Conservation (phyloP, 805 yeast genomes). For the Priceomyces fermenticarens region DNA sequence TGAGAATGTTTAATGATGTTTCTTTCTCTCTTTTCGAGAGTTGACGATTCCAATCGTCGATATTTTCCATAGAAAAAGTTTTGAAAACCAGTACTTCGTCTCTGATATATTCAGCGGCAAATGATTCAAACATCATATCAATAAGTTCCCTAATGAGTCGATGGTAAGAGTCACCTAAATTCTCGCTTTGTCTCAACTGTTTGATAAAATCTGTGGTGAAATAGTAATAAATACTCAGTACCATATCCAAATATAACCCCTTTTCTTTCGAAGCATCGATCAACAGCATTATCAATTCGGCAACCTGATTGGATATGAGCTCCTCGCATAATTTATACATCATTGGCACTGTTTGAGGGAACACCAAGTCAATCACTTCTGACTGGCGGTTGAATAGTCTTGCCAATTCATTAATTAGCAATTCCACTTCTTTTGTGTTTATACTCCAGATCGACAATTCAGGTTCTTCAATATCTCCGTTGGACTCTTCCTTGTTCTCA, state of each 20-base stretch:
- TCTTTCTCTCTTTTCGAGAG: slow-evolving; percentile 45
- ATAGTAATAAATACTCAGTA: slow-evolving; percentile 39
- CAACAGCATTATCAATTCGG: slow-evolving; percentile 27
- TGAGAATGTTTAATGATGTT: slow-evolving; percentile 45
- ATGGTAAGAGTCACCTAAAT: slow-evolving; percentile 36
- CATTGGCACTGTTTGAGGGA: slow-evolving; percentile 45
- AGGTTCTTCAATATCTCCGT: background rate
- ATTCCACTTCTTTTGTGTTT: slow-evolving; percentile 16
- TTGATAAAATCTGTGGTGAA: slow-evolving; percentile 23
- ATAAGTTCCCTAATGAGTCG: slow-evolving; percentile 32
- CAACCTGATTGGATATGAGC: slow-evolving; percentile 37
- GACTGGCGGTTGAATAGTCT: slow-evolving; percentile 36
- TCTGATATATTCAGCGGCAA: slow-evolving; percentile 36
- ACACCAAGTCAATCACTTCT: slow-evolving; percentile 38
- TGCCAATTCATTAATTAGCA: slow-evolving; percentile 28
- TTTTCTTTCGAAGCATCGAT: slow-evolving; percentile 25
- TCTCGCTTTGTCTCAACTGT: slow-evolving; percentile 24
- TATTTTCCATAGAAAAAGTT: slow-evolving; percentile 18
- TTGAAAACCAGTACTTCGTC: slow-evolving; percentile 33
- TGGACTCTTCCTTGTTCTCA: too few species aligned
- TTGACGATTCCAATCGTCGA: slow-evolving; percentile 31
- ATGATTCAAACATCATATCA: slow-evolving; percentile 41
- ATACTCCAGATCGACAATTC: background rate
- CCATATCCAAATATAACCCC: slow-evolving; percentile 28
- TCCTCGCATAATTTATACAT: slow-evolving; percentile 48